These are phyloP conservation scores for Fusarium equiseti DNA, from an alignment of 2,329 filamentous ascomycete species.

Conservation along the genomic window DNA sequence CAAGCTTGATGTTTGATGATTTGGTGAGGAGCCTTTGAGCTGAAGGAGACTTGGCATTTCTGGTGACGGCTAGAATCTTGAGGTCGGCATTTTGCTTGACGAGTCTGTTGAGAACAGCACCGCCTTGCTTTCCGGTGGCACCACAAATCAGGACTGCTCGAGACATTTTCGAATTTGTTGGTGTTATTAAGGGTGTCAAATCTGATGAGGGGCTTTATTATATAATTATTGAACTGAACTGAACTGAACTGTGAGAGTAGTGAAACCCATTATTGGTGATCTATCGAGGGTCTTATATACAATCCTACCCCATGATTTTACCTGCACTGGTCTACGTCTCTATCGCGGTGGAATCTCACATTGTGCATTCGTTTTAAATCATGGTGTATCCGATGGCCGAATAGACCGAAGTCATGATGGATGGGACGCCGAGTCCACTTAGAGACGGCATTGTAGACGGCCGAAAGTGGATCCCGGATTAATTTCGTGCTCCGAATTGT, in stretches of 20 bases:
- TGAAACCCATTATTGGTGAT: not conserved
- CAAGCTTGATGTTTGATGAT: conserved; percentile 63
- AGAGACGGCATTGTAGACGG: not conserved
- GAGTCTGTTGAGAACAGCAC: conserved; percentile 51
- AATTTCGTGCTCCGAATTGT: conserved; percentile 26
- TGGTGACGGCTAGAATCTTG: conserved; percentile 70
- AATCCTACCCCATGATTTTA: rapidly evolving
- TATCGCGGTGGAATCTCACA: not conserved
- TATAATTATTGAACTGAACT: not conserved
- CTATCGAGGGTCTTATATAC: not conserved
- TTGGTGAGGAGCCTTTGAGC: conserved; percentile 62
- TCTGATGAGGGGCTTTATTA: not conserved
- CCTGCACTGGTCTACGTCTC: not conserved
- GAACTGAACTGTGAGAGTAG: not conserved
- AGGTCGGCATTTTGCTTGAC: conserved; percentile 52
- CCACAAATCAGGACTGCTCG: conserved; percentile 52
- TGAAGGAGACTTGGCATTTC: conserved; percentile 63
- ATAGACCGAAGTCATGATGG: conserved; percentile 5
- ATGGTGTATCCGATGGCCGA: not conserved
- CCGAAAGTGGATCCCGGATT: conserved; percentile 27
- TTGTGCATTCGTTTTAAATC: conserved; percentile 1
- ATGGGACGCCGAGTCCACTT: not conserved
- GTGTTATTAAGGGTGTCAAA: not conserved
- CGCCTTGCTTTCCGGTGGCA: conserved; percentile 56
- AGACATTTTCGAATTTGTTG: not conserved